Evolutionary conservation across 2,329 filamentous ascomycete species (phyloP).

Genomic region (Helicocarpus griseus): DNA sequence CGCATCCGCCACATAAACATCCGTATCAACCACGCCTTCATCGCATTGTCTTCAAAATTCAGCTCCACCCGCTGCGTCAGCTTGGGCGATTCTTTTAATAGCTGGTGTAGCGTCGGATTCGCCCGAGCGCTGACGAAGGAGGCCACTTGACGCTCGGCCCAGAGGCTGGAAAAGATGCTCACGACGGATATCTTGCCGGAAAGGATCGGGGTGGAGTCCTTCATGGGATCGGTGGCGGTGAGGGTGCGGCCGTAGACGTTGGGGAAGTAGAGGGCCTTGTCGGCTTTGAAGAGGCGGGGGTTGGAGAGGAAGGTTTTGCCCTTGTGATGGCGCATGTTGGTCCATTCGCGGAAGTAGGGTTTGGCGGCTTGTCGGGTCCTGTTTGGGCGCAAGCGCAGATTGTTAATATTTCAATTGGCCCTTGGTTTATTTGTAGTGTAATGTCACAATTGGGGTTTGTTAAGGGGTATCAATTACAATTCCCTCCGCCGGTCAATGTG

Average conservation of each 20-base stretch:
- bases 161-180: constrained; percentile 68
- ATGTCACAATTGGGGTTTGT: too few species aligned
- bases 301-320: constrained; percentile 90
- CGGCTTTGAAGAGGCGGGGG: constrained; percentile 69
- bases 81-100: constrained; percentile 45
- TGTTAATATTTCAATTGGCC: not conserved
- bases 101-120: constrained; percentile 60
- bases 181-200: constrained; percentile 68
- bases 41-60: constrained; percentile 73
- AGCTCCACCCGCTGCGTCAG: constrained; percentile 69
- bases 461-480: constrained; percentile 45
- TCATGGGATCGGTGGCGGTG: constrained; percentile 43
- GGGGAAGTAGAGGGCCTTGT: constrained; percentile 82
- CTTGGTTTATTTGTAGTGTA: not conserved
- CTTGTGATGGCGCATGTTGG: constrained; percentile 67
- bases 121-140: constrained; percentile 57
- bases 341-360: constrained; percentile 95
- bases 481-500: constrained; percentile 67
- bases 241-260: constrained; percentile 79
- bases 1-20: constrained; percentile 45
- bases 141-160: constrained; percentile 72
- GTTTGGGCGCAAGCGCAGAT: constrained; percentile 2
- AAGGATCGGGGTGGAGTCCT: constrained; percentile 68
- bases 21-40: constrained; percentile 51
- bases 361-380: constrained; percentile 68